phyloP scores from a whole-genome alignment of 139 green algal genomes.

The Edaphochlamys debaryana region DNA sequence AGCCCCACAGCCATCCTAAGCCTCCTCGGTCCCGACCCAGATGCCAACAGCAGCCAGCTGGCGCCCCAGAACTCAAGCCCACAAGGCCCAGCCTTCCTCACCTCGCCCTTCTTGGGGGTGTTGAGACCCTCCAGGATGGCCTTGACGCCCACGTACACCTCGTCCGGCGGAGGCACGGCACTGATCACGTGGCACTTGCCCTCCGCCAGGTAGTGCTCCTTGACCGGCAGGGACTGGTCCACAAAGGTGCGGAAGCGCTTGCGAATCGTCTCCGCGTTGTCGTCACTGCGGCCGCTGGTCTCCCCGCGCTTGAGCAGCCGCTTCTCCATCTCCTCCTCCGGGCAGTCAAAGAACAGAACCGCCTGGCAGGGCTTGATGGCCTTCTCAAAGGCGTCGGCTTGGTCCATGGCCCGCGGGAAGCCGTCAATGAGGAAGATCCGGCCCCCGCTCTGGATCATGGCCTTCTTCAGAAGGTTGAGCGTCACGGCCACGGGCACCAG shows the following conservation, averaged over 20 bases:
- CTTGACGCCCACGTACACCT: conserved; percentile 16
- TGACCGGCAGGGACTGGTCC: conserved; percentile 82
- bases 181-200: conserved; percentile 72
- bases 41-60: not conserved
- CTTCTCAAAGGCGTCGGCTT: conserved; percentile 75
- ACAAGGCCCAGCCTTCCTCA: not conserved
- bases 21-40: no score
- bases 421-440: conserved; percentile 87
- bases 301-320: conserved; percentile 64
- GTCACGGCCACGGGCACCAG: conserved; percentile 67
- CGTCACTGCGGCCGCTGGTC: conserved; percentile 70
- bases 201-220: conserved; percentile 82
- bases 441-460: conserved; percentile 67
- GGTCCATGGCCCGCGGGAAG: conserved; percentile 88
- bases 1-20: not conserved
- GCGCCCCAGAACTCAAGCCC: not conserved
- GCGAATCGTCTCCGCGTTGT: conserved; percentile 86
- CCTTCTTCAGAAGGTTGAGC: conserved; percentile 39
- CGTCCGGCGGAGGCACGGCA: conserved; percentile 12
- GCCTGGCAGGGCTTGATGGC: conserved; percentile 51
- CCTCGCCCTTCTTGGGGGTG: not conserved
- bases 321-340: conserved; percentile 61
- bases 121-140: not conserved
- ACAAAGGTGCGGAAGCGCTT: conserved; percentile 95
- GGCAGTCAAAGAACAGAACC: conserved; percentile 52